Evolutionary conservation across 352 stramenopile genomes (phyloP).

Genomic region (Hyaloperonospora arabidopsidis): DNA sequence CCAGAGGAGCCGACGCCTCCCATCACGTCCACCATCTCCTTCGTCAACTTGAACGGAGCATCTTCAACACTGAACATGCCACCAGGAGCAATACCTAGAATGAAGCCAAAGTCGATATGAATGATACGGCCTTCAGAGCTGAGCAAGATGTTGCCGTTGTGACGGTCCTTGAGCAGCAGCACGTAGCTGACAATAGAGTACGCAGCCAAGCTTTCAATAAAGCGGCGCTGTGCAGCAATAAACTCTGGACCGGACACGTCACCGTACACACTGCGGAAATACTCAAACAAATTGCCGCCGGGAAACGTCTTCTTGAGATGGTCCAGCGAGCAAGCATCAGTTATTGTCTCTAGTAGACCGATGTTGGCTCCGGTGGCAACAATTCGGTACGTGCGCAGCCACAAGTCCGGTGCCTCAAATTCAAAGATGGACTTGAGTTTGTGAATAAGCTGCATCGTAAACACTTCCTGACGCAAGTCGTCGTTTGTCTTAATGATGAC

Average conservation of each 20-base stretch:
- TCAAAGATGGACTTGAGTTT: slow-evolving; percentile 93
- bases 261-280: slow-evolving; percentile 77
- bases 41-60: slow-evolving; percentile 98
- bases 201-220: slow-evolving; percentile 91
- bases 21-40: slow-evolving; percentile 96
- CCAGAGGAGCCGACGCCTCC: slow-evolving; percentile 78
- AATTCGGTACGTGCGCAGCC: slow-evolving; percentile 92
- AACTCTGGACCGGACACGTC: slow-evolving; percentile 34
- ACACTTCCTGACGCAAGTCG: slow-evolving; percentile 95
- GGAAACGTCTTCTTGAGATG: slow-evolving; percentile 92
- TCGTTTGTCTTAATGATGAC: slow-evolving; percentile 98
- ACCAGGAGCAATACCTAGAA: slow-evolving; percentile 95
- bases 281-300: slow-evolving; percentile 80
- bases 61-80: slow-evolving; percentile 96
- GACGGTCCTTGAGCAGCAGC: slow-evolving; percentile 95
- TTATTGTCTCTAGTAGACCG: slow-evolving; percentile 93
- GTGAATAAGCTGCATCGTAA: slow-evolving; percentile 95
- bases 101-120: slow-evolving; percentile 99
- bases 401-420: slow-evolving; percentile 86
- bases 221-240: slow-evolving; percentile 84
- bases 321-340: slow-evolving; percentile 94
- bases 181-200: slow-evolving; percentile 98
- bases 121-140: slow-evolving; percentile 93
- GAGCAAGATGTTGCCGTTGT: slow-evolving; percentile 99
- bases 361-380: slow-evolving; percentile 90